These are phyloP conservation scores for Penicillium malachiteum DNA, from an alignment of 495 filamentous ascomycete species.

Conservation along the genomic window DNA sequence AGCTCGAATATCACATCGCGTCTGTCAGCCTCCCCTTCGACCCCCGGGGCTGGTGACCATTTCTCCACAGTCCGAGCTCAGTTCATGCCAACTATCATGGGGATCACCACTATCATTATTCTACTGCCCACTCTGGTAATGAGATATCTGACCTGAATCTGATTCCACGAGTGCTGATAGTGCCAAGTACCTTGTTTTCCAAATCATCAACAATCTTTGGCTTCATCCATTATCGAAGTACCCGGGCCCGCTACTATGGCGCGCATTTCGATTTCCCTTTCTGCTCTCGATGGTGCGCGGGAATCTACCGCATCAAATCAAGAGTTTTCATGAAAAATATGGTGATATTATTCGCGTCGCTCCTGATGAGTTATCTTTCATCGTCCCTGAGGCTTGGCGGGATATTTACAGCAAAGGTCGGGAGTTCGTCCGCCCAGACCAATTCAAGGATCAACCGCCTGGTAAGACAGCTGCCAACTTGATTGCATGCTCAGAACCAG, in stretches of 20 bases:
- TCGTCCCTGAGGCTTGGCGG: background rate
- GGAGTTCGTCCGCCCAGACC: background rate
- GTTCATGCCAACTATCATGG: background rate
- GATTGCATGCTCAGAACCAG: slow-evolving; percentile 9
- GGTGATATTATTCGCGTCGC: slow-evolving; percentile 23
- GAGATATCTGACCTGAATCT: background rate
- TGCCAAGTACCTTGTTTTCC: background rate
- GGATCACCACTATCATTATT: background rate
- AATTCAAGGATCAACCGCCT: background rate
- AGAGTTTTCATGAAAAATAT: slow-evolving; percentile 24
- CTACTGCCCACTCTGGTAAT: background rate
- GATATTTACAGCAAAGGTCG: background rate
- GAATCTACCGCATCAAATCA: background rate
- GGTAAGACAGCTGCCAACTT: background rate
- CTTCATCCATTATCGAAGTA: background rate
- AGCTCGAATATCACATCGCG: too few species aligned
- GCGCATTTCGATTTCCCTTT: background rate
- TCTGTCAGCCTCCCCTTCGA: too few species aligned
- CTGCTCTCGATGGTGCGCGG: background rate
- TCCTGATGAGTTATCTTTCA: slow-evolving; percentile 25
- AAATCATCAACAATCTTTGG: background rate
- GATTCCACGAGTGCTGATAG: background rate
- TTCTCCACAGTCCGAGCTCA: too few species aligned
- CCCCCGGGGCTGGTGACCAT: too few species aligned
- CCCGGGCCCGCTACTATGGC: background rate